phyloP scores from a whole-genome alignment of 495 filamentous ascomycete genomes.

The Cercophora newfieldiana region DNA sequence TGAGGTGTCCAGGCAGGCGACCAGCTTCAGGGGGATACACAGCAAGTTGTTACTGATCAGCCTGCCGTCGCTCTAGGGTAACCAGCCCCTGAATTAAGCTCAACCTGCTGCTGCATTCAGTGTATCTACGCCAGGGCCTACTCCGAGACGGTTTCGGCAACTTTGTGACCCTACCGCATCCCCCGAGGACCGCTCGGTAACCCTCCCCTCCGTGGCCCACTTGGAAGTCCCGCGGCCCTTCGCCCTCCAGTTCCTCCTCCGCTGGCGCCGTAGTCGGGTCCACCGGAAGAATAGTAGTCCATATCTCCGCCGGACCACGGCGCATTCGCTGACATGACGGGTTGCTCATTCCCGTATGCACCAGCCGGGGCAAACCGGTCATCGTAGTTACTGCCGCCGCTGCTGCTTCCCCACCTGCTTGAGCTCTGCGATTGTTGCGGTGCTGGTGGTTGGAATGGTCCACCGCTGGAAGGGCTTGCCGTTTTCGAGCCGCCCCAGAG shows the following conservation, averaged over 20 bases:
- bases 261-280: conserved; percentile 19
- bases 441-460: conserved; percentile 43
- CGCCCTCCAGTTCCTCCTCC: conserved; percentile 38
- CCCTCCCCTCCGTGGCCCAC: conserved; percentile 47
- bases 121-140: neutral
- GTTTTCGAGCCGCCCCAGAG: conserved; percentile 49
- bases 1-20: no score
- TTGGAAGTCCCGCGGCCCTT: conserved; percentile 45
- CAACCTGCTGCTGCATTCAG: neutral
- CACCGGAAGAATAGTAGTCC: conserved; percentile 31
- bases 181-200: conserved; percentile 45
- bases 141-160: neutral
- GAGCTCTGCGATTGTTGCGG: conserved; percentile 26
- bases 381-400: conserved; percentile 42
- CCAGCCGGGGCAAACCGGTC: conserved; percentile 46
- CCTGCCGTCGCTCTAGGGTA: neutral
- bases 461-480: conserved; percentile 36
- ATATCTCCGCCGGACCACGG: conserved; percentile 47
- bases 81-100: neutral
- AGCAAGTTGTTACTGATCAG: no score
- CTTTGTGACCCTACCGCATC: conserved; percentile 39
- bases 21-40: neutral
- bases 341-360: conserved; percentile 40
- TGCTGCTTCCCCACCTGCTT: conserved; percentile 30
- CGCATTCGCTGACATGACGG: conserved; percentile 49